These are phyloP conservation scores for Solanum ossicruentum DNA, from an alignment of 257 asterid genomes.

Conservation along the genomic window DNA sequence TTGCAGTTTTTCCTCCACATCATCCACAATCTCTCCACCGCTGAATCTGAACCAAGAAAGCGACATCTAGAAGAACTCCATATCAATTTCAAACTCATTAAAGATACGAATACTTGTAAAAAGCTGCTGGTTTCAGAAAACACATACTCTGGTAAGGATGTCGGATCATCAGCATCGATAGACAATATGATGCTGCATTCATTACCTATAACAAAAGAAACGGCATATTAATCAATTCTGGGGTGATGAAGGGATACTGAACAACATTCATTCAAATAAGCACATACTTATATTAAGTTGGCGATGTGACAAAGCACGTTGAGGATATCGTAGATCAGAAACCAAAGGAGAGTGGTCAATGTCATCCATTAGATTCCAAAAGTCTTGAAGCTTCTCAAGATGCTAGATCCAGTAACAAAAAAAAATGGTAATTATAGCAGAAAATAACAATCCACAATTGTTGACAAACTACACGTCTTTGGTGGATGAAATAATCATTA, in stretches of 20 bases:
- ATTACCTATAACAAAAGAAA: constrained; percentile 27
- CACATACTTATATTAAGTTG: constrained; percentile 50
- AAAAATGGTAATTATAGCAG: not conserved
- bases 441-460: not conserved
- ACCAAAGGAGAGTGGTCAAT: constrained; percentile 49
- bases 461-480: not conserved
- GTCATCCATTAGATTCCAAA: constrained; percentile 59
- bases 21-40: constrained; percentile 25
- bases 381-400: constrained; percentile 50
- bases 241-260: not conserved
- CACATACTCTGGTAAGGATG: constrained; percentile 56
- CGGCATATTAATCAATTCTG: not conserved
- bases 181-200: constrained; percentile 41
- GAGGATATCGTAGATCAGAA: constrained; percentile 32
- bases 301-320: constrained; percentile 44
- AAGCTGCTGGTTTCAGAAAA: not conserved
- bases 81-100: not conserved
- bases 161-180: constrained; percentile 46
- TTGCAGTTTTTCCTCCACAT: constrained; percentile 46
- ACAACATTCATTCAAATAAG: not conserved
- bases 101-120: not conserved
- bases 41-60: constrained; percentile 53
- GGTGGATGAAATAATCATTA: not conserved
- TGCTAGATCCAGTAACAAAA: constrained; percentile 31
- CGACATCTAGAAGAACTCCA: constrained; percentile 45